Base-by-base conservation (phyloP, 2,329 filamentous ascomycete species). In the Paracorniculantispora psalliotae region DNA sequence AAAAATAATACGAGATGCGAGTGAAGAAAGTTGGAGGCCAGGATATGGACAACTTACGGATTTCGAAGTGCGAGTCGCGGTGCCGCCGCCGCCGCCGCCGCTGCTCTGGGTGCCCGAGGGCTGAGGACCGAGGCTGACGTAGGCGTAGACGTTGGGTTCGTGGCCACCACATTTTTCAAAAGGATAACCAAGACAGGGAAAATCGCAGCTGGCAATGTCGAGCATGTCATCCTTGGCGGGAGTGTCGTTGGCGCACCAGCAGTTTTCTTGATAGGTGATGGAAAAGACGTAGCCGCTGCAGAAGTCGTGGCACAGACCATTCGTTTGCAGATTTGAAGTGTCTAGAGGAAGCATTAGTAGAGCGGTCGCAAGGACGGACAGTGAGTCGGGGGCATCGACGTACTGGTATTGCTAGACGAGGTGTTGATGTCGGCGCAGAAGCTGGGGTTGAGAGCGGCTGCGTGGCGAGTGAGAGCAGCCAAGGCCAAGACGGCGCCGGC, bases 171-270 rank as follows among this genome's bases (percentile, higher is more conserved):
- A 93, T 12, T 76, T 72, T 63, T 92, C 88, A 1, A 55, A 35
- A 0, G 83, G 83, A 67, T 81, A 93, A n/a, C 88, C 90, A 9
- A 88, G 88, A 65, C 90, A 93, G 17, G 72, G 53, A 0, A 70
- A 70, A 63, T 79, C 72, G 72, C 90, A 93, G 23, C 79, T 65
- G 35, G 62, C 64, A 1, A 72, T 70, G 23, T 74, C 67, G 53
- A 78, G 74, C 57, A 77, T 69, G 33, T 68, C 70, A 21, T 67
- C 68, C 33, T 74, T 63, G 52, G 76, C 75, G 9, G 90, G 90
- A 2, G 79, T 78, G 66, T 86, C 86, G 69, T 91, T 81, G 39
- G 87, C 87, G 70, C 90, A 93, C 88, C 88, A 93, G 69, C 90
- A 93, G 54, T 79, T 72, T 33, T 83, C 76, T 17, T 73, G 79